Base-by-base conservation (phyloP, 345 rosid species). In the Salix suchowensis region DNA sequence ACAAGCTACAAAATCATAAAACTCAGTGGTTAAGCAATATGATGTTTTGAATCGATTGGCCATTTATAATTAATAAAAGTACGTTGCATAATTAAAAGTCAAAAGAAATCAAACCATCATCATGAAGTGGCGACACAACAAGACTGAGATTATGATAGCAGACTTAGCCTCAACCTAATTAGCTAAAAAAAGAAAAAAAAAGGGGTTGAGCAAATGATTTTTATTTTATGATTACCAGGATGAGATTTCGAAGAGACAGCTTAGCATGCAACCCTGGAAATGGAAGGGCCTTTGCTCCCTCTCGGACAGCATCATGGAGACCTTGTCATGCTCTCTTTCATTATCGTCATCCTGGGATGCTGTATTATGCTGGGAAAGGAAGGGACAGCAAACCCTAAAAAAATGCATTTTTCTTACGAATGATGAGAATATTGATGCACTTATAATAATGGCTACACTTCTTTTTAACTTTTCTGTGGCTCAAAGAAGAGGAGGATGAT, bases 261-360 rank as follows among this genome's bases (percentile, higher is more conserved):
- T 4, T 39, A 28, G 50, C 72, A 82, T 67, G 73, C 75, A 79
- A 76, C 62, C 65, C 58, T 78, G 74, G 67, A 78, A 77, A 77
- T 78, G 50, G 84, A 82, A 74, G 81, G 75, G 73, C 83, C 78
- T 76, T 71, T 72, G 68, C 71, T 73, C 72, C 79, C 79, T 70
- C 8, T 50, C 52, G 74, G 83, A 81, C 85, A 86, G 52, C 62
- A 84, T 82, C n/a, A 84, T 84, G 37, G 68, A 2, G 65, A 74
- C 66, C 32, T 80, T 73, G 78, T 67, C 85, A 71, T 79, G 84
- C 81, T 83, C 79, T 76, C 40, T 81, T 65, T 78, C 65, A 44
- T 79, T 32, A 74, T 77, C 76, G 74, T 76, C 77, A 83, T 78
- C 84, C 67, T 87, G 84, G 84, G 90, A 87, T 87, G 86, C 87